A percentile compares a stretch with the other conserved stretches of the same genome.
Evolutionary conservation across 306 rosid species (phyloP).

Genomic region (Hippophae gyantsensis): DNA sequence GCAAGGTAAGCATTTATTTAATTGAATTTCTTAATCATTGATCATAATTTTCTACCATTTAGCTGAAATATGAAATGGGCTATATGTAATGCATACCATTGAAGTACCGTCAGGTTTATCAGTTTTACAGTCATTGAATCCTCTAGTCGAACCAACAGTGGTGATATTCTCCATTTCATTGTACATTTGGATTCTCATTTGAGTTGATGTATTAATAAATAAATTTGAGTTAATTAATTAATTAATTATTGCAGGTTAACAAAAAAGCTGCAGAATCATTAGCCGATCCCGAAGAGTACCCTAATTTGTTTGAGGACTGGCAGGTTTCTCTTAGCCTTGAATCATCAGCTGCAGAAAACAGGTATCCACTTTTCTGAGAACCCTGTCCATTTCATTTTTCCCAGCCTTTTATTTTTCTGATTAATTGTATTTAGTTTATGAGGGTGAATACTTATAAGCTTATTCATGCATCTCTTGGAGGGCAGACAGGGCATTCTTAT

Average conservation of each 20-base stretch:
- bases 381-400: neutral
- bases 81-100: neutral
- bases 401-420: neutral
- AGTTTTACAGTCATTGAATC: neutral
- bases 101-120: too few relatives aligned
- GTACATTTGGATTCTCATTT: neutral
- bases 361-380: constrained; percentile 26
- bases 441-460: neutral
- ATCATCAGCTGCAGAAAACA: constrained; percentile 52
- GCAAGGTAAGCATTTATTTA: constrained; percentile 42
- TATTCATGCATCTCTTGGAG: neutral
- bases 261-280: constrained; percentile 90
- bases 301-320: constrained; percentile 96
- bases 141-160: neutral
- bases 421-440: neutral
- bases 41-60: neutral
- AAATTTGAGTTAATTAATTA: neutral
- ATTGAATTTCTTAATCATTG: neutral
- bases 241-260: constrained; percentile 44
- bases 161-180: neutral
- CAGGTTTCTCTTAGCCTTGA: constrained; percentile 81
- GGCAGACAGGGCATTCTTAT: neutral
- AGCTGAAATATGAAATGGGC: neutral
- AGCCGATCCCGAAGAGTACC: constrained; percentile 98
- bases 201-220: constrained; percentile 7